These are phyloP conservation scores for Pyrus betulifolia DNA, from an alignment of 306 rosid genomes.

Conservation along the genomic window DNA sequence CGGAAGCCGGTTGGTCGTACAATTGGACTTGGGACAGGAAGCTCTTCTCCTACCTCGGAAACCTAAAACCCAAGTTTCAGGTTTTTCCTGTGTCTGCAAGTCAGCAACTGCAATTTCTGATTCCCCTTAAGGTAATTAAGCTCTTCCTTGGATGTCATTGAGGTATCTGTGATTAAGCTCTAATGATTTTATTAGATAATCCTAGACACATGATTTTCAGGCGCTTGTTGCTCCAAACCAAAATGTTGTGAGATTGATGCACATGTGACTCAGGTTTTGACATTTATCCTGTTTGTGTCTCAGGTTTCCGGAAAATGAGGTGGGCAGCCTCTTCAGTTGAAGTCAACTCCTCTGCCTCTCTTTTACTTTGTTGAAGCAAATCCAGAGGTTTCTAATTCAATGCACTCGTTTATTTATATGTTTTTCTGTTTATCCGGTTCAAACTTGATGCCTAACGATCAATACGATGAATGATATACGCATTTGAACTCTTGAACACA, in stretches of 20 bases:
- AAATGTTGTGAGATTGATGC: not conserved
- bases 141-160: not conserved
- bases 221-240: not conserved
- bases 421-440: not conserved
- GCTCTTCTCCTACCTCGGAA: not conserved
- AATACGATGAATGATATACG: not conserved
- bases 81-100: not conserved
- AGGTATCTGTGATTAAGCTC: not conserved
- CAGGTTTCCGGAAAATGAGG: constrained; percentile 14
- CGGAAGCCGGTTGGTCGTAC: not conserved
- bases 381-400: constrained; percentile 27
- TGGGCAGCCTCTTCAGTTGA: constrained; percentile 15
- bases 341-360: constrained; percentile 1
- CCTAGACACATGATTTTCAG: not conserved
- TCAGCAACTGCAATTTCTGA: not conserved
- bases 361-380: constrained; percentile 16
- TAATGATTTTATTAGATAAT: not conserved
- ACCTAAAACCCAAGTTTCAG: not conserved
- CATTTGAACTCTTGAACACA: not conserved
- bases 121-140: constrained; percentile 7
- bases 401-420: not conserved
- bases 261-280: not conserved
- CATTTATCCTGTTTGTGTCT: constrained; percentile 5
- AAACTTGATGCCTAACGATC: not conserved
- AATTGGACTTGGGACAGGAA: not conserved